Base-by-base conservation (phyloP, 495 filamentous ascomycete species). In the Cetradonia linearis region DNA sequence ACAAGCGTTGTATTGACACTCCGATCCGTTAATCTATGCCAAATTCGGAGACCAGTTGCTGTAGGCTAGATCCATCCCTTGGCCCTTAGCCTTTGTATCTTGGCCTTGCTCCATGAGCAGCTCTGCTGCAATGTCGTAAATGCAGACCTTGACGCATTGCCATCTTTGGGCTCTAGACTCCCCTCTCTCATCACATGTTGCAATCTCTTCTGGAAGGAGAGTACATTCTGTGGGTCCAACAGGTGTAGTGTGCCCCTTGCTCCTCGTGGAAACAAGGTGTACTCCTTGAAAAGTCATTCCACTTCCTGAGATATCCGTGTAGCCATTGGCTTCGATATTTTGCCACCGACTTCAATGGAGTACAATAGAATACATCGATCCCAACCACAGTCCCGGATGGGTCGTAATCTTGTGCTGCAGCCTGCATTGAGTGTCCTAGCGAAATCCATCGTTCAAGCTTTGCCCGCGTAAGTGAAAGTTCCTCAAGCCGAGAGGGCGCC, bases 351-450 rank as follows among this genome's bases (percentile, higher is more conserved):
- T 65, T 70, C 18, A 80, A 58, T 2, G 80, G 80, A 5, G 67
- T 56, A 13, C 70, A 72, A 27, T 73, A 71, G 61, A 84, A 81
- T 0, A 81, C 70, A 66, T 84, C 79, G 58, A 84, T 76, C 0
- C 49, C 27, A 0, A 48, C 49, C 0, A 83, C 71, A 1, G 13
- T 55, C 0, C 78, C 78, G 2, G 8, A 11, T 0, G 81, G 80
- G 23, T 82, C 80, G 64, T 82, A 84, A 37, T 80, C 70, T 18
- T 65, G 64, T 0, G 74, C 76, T 23, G 77, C 73, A n/a, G 62
- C 67, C 63, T 81, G 78, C 59, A 81, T 48, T 0, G 50, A 59
- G 20, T 67, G 70, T n/a, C 77, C 73, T 3, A 82, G 38, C 20
- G 67, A 62, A 0, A 68, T 70, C 78, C 78, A 81, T 5, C 66